Base-by-base conservation (phyloP, 1,139 yeast species). In the Saccharomyces hybrid region DNA sequence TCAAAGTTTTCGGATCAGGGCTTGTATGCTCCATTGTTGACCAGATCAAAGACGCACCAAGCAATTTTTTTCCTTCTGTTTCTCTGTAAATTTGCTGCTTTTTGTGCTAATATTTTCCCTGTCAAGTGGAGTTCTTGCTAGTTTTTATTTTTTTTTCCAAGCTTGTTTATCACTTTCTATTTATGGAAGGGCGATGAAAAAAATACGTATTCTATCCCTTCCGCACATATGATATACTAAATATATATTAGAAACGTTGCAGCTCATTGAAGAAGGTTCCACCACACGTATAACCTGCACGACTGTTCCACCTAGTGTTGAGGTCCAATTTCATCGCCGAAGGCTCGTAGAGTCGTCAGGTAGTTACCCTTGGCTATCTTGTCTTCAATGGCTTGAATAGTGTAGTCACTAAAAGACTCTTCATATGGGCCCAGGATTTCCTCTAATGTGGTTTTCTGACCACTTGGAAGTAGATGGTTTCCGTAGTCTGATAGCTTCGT, bases 1-100 rank as follows among this genome's bases (percentile, higher is more conserved):
- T 83, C 58, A 85, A 71, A 42, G 78, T 71, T 47, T 75, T 73
- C 6, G 89, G 83, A 64, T 88, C 84, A 65, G 85, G 44, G 25
- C 25, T 84, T 49, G 50, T 53, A 14, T 50, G 31, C 23, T 55
- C 53, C 52, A 49, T 48, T n/a, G 25, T 41, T 38, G 7, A 38
- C 6, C 3, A 9, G 9, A 20, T 20, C 23, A 20, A 20, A 20
- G 23, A 20, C 23, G 23, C 23, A 20, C 23, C 23, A 20, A 20
- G 23, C 23, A 3, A 3, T 20, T 20, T 20, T 20, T 20, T 13
- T 8, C 6, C 13, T 16, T 4, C 9, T 9, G 31, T 46, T 46
- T 46, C 31, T 16, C 9, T 9, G 7, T 20, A 20, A 20, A 20
- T 3, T 3, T 20, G 23, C 4, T 20, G 23, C 23, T 20, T 20